Evolutionary conservation across 305 asterid genomes (phyloP).

Genomic region (Solanum chacoense): DNA sequence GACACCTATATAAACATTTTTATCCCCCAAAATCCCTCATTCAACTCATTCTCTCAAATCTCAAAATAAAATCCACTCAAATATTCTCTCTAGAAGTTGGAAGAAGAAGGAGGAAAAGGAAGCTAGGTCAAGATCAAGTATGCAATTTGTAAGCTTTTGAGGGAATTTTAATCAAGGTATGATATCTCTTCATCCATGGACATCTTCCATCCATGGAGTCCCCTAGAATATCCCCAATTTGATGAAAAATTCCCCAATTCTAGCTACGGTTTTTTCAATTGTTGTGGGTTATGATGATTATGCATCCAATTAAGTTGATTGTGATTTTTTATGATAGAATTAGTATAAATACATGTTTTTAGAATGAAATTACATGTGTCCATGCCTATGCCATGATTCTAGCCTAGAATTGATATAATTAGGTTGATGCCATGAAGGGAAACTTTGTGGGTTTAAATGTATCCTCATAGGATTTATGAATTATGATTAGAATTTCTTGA

Average conservation of each 20-base stretch:
- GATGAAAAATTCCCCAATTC: neutral
- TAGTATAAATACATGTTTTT: too few relatives aligned
- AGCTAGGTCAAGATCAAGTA: neutral
- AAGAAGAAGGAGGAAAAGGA: too few relatives aligned
- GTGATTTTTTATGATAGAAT: neutral
- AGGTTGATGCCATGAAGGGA: neutral
- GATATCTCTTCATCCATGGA: neutral
- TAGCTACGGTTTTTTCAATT: neutral
- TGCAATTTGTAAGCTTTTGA: too few relatives aligned
- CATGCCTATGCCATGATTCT: neutral
- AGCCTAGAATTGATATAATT: neutral
- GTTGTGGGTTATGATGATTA: neutral
- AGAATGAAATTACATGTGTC: neutral
- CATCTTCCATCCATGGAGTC: neutral
- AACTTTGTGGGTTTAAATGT: neutral
- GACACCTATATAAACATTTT: neutral
- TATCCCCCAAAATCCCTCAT: neutral
- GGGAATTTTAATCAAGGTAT: neutral
- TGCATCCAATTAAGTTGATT: neutral
- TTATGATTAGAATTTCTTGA: neutral
- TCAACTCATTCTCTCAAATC: too few relatives aligned
- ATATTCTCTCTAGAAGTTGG: neutral
- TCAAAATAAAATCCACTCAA: too few relatives aligned
- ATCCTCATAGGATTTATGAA: neutral
- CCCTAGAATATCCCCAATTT: neutral